Base-by-base conservation (phyloP, 2,329 filamentous ascomycete species). In the Fusarium illudens region DNA sequence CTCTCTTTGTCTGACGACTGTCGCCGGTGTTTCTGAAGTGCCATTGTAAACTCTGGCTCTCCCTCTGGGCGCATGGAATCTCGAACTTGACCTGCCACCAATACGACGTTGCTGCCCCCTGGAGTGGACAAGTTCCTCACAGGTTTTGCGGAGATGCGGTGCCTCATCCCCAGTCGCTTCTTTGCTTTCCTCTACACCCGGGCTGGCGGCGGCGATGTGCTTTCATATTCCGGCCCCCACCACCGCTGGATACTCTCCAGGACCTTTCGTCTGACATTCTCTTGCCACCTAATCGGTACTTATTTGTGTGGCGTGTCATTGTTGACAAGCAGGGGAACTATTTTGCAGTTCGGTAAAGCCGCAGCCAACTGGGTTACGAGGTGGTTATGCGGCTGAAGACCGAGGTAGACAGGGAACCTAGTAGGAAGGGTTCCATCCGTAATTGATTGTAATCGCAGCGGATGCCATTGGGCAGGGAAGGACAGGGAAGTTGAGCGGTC, bases 361-460 rank as follows among this genome's bases (percentile, higher is more conserved):
- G 39, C 39, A 56, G 22, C 39, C 39, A 56, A 48, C 44, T 37
- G 53, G 53, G 30, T 57, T 34, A 36, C 42, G 32, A 34, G 44
- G 49, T 52, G 6, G 58, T 25, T 39, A 68, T 67, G 66, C 61
- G 59, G 60, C 60, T 69, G 54, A 69, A 63, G 57, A 62, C 57
- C 44, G 48, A 37, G 17, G 34, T 46, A 51, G 33, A 49, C 22
- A 53, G 33, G 10, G 30, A 48, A 37, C 30, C 44, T 25, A 56
- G 30, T 11, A 17, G 6, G 30, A 50, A 34, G 50, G 48, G 39
- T 17, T 29, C 48, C 15, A 33, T 59, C 58, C 57, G 60, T 39
- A 69, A 65, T 46, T 20, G 36, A 59, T 62, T 62, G 65, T 72
- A 71, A 74, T 71, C 49, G 37, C 36, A 37, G 42, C 19, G 20